phyloP scores from a whole-genome alignment of 768 basidiomycete species.

The Psilocybe sp. region DNA sequence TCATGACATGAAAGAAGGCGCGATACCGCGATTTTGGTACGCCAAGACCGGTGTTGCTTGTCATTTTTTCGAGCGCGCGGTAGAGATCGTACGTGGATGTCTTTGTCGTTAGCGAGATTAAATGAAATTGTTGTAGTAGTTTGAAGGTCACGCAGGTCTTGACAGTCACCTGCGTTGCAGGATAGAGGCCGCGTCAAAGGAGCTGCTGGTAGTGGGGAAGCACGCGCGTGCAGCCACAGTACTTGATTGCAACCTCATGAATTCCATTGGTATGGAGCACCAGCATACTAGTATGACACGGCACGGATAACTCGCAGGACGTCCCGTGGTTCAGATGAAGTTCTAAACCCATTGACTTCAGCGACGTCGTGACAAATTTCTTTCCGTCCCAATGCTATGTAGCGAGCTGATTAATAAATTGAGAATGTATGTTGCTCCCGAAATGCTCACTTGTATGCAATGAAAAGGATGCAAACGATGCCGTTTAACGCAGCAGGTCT shows the following conservation, averaged over 20 bases:
- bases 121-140: neutral
- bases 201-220: conserved; percentile 1
- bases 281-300: neutral
- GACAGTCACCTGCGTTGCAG: neutral
- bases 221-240: conserved; percentile 2
- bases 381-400: neutral
- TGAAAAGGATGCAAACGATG: too few relatives aligned
- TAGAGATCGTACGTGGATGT: conserved; percentile 3
- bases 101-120: conserved; percentile 2
- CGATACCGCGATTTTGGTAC: conserved; percentile 2
- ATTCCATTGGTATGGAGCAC: conserved; percentile 5
- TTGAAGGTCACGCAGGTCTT: conserved; percentile 4
- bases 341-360: conserved; percentile 2
- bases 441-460: too few relatives aligned
- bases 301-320: neutral
- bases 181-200: conserved; percentile 2
- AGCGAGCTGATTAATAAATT: too few relatives aligned
- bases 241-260: neutral
- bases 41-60: neutral
- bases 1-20: neutral
- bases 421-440: too few relatives aligned
- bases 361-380: neutral
- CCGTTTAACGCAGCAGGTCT: too few relatives aligned
- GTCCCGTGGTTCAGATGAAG: conserved; percentile 1
- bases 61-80: conserved; percentile 4